phyloP scores from a whole-genome alignment of 169 alveolate genomes.

The Babesia caballi region DNA sequence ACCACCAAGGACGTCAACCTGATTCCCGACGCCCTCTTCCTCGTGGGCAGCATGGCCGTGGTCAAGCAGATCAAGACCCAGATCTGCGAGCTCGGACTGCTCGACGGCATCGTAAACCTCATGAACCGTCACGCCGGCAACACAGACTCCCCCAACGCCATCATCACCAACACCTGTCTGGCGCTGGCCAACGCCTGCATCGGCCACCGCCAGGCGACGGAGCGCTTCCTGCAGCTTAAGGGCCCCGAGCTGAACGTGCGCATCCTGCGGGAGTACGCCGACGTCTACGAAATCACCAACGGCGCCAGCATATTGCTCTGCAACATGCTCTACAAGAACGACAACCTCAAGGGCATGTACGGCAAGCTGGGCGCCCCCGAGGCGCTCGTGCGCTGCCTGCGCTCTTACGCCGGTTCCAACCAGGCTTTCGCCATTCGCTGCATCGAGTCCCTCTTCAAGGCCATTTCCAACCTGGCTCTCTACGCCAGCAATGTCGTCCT shows the following conservation, averaged over 20 bases:
- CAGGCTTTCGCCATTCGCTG: slow-evolving; percentile 81
- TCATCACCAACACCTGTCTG: slow-evolving; percentile 84
- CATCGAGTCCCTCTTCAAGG: slow-evolving; percentile 82
- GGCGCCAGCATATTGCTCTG: slow-evolving; percentile 85
- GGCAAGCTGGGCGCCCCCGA: slow-evolving; percentile 86
- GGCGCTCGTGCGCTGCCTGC: slow-evolving; percentile 81
- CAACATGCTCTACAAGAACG: slow-evolving; percentile 84
- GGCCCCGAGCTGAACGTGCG: slow-evolving; percentile 86
- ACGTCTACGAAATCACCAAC: slow-evolving; percentile 81
- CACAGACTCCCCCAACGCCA: slow-evolving; percentile 69
- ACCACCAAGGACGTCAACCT: slow-evolving; percentile 61
- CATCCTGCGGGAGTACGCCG: slow-evolving; percentile 72
- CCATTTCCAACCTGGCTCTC: slow-evolving; percentile 83
- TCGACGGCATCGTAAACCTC: slow-evolving; percentile 70
- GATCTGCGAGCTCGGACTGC: slow-evolving; percentile 75
- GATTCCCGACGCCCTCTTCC: slow-evolving; percentile 82
- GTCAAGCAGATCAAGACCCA: slow-evolving; percentile 76
- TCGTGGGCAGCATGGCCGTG: slow-evolving; percentile 82
- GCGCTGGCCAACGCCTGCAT: slow-evolving; percentile 88
- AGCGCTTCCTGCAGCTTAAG: slow-evolving; percentile 74
- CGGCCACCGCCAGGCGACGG: slow-evolving; percentile 78
- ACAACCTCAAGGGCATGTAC: slow-evolving; percentile 77
- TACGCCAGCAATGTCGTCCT: slow-evolving; percentile 80
- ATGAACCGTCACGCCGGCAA: slow-evolving; percentile 67
- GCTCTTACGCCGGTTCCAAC: slow-evolving; percentile 74